Evolutionary conservation across 768 basidiomycete genomes (phyloP), one percentile per base, ranked within the genome.

Genomic region (Termitomyces titanicus): DNA sequence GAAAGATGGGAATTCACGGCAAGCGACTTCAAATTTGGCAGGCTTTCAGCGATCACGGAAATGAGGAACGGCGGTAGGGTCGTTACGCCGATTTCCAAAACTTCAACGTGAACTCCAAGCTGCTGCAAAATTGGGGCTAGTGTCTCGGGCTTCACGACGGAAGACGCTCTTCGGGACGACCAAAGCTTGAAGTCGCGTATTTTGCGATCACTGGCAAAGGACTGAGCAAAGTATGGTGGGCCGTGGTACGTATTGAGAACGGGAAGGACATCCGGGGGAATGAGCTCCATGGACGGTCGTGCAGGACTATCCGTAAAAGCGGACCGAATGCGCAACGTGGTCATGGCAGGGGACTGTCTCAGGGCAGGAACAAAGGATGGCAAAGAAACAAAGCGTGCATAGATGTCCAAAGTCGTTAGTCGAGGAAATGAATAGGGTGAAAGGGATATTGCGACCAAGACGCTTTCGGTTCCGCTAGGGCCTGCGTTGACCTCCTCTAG

Each of bases 1-100:
- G 61, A 61, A 37, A 65, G 55, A 40, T 64, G 65, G 22, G 57
- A 53, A 44, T 65, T 65, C 38, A 68, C 40, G 1, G 60, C 43
- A 18, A 66, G 62, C 10, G 44, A 53, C 35, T 46, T 53, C 22
- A 64, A 53, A 11, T 51, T 48, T 31, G 63, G 62, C n/a, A 64
- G 44, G 15, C 42, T 27, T 11, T 51, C 53, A 10, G 43, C 43
- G 5, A 67, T 55, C 4, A 51, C 31, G 18, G 48, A 51, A 24
- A 67, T 55, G 20, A 67, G 60, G 3, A 48, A 31, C 11, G 22
- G 10, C 9, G 64, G 55, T n/a, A 67, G 31, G 29, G 47, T 49
- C 3, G 58, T 58, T 15, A 62, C 54, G 5, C 63, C 59, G 27
- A 66, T 47, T 42, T 63, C 62, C 22, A 63, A 57, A 2, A 43